These are phyloP conservation scores for Suillus occidentalis DNA, from an alignment of 768 basidiomycete species.

Conservation along the genomic window DNA sequence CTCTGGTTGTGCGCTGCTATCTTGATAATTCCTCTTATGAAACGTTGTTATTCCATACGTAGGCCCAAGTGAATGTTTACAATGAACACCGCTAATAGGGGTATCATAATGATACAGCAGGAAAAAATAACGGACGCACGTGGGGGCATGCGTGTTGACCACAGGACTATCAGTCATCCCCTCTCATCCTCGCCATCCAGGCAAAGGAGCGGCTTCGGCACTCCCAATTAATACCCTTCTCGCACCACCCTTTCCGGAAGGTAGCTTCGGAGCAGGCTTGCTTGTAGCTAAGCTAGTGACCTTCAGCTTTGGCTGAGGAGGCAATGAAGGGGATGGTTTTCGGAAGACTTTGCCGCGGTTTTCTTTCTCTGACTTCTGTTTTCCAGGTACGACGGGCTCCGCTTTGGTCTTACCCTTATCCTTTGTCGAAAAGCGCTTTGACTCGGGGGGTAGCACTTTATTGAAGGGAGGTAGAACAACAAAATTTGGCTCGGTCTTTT, in stretches of 20 bases:
- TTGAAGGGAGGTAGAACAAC: constrained; percentile 21
- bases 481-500: constrained; percentile 40
- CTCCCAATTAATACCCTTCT: constrained; percentile 69
- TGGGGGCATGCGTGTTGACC: neutral
- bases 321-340: constrained; percentile 23
- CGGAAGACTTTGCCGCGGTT: constrained; percentile 37
- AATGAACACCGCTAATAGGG: neutral
- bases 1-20: neutral
- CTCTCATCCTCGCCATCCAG: constrained; percentile 48
- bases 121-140: neutral
- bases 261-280: constrained; percentile 30
- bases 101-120: constrained; percentile 10
- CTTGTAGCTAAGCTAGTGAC: constrained; percentile 3
- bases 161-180: constrained; percentile 6
- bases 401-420: constrained; percentile 43
- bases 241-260: constrained; percentile 47
- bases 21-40: neutral
- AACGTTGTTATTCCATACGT: neutral
- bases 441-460: constrained; percentile 18
- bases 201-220: constrained; percentile 55
- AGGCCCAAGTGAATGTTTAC: neutral
- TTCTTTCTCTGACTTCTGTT: constrained; percentile 36
- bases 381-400: constrained; percentile 20
- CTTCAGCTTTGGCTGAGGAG: constrained; percentile 16
- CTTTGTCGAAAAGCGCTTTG: constrained; percentile 33